Percentiles rank a stretch among this genome's conserved stretches.
These are phyloP conservation scores for Suillus subalutaceus DNA, from an alignment of 768 basidiomycete species.

Conservation along the genomic window DNA sequence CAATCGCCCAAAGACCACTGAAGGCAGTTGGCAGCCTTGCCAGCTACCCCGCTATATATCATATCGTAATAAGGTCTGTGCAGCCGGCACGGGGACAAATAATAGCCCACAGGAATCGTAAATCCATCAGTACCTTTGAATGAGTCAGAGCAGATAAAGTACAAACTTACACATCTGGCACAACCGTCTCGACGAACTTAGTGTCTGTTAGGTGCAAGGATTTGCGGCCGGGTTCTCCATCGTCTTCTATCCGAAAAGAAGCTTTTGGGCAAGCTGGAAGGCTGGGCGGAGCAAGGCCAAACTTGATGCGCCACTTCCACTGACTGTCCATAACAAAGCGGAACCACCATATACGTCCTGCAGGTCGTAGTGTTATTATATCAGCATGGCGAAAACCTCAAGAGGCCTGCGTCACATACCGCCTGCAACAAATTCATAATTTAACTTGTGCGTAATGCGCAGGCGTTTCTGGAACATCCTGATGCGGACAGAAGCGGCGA, in stretches of 20 bases:
- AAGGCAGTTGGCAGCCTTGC: accelerated
- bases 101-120: not conserved
- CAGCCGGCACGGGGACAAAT: not conserved
- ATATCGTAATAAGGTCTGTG: not conserved
- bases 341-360: not conserved
- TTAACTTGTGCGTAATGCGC: no score
- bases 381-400: not conserved
- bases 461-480: no score
- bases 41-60: not conserved
- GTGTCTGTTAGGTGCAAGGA: accelerated
- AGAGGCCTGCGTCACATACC: not conserved
- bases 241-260: not conserved
- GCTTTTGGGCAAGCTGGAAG: not conserved
- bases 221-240: not conserved
- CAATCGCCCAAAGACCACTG: not conserved
- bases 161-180: not conserved
- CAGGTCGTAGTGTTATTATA: not conserved
- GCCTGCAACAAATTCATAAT: not conserved
- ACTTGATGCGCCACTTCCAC: no score
- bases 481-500: no score
- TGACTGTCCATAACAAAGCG: not conserved
- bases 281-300: not conserved
- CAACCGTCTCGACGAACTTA: accelerated
- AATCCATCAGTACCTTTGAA: not conserved
- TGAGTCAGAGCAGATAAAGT: not conserved